Evolutionary conservation across 805 yeast species (phyloP), one percentile per base, ranked within the genome.

Genomic region (Metschnikowia arizonensis): DNA sequence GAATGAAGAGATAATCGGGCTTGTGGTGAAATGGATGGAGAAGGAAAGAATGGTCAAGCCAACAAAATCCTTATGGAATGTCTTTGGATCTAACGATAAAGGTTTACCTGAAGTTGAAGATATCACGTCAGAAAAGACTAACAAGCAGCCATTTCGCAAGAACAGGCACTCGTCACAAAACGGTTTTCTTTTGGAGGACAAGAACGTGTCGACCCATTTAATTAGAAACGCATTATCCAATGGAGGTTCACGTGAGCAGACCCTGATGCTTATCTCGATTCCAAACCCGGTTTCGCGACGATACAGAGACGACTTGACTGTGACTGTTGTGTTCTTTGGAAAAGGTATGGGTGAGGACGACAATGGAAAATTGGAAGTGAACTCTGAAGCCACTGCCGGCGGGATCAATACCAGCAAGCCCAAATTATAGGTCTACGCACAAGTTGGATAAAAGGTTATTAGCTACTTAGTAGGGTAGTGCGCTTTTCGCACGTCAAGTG

Each of bases 291-390:
- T 85, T 55, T 85, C 96, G 17, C 81, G 99, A 66, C 77, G 88
- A 36, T 91, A 90, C 66, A 81, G 99, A 63, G 99, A 93, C 67
- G 99, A 93, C 64, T 74, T 93, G 60, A 90, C 98, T 0, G 97
- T 90, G 4, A 88, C 97, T 2, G 99, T 93, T 19, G 88, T 91
- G 2, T 93, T 93, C 65, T 93, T 93, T 62, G 96, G 95, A 10
- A 79, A 79, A 19, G 74, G 73, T 40, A 61, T 64, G 6, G 57
- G 61, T n/a, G 68, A 60, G 45, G 63, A 69, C 50, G 73, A 71
- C 26, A 56, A 55, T 18, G 83, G 83, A 2, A 68, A 68, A 53
- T 62, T 81, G 51, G 84, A 77, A 53, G 70, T 81, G 51, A 81
- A 81, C 55, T 57, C 68, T 19, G 72, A 65, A 17, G 85, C 83